Percentiles rank a stretch among this genome's conserved stretches.
phyloP scores from a whole-genome alignment of 495 filamentous ascomycete genomes.

The Neurospora sp. region DNA sequence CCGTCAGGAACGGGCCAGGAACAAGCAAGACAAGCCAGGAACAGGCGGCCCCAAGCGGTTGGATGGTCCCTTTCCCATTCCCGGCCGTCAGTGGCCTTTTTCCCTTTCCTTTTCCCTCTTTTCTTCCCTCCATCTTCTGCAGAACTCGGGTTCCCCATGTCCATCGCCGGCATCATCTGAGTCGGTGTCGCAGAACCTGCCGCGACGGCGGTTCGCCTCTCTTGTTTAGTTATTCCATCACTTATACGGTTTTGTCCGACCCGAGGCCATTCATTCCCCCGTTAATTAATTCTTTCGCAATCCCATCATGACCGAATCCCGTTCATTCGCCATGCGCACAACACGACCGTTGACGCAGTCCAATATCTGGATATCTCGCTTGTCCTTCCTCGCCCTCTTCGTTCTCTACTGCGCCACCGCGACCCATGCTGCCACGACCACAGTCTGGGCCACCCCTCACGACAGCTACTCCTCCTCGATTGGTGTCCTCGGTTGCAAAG shows the following conservation, averaged over 20 bases:
- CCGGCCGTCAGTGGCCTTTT: neutral
- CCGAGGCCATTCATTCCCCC: neutral
- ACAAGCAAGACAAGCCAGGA: neutral
- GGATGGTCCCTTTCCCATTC: neutral
- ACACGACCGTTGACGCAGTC: neutral
- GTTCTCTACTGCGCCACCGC: conserved; percentile 16
- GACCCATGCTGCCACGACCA: conserved; percentile 20
- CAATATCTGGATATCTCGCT: neutral
- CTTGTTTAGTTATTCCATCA: neutral
- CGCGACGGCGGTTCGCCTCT: neutral
- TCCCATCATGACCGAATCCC: neutral
- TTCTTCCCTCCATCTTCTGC: neutral
- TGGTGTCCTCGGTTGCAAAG: conserved; percentile 40
- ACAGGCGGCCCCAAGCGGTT: neutral
- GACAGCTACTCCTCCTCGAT: conserved; percentile 40
- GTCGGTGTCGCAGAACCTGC: neutral
- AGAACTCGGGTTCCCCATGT: neutral
- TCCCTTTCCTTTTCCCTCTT: neutral
- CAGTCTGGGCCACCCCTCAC: conserved; percentile 40
- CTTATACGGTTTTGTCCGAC: neutral
- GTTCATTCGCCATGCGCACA: neutral
- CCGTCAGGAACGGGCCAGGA: neutral
- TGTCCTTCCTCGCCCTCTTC: neutral
- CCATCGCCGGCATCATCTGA: neutral
- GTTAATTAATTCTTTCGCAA: neutral